Percentiles rank a stretch among this genome's conserved stretches.
phyloP scores from a whole-genome alignment of 75 land plant genomes.

The Cunninghamia lanceolata region DNA sequence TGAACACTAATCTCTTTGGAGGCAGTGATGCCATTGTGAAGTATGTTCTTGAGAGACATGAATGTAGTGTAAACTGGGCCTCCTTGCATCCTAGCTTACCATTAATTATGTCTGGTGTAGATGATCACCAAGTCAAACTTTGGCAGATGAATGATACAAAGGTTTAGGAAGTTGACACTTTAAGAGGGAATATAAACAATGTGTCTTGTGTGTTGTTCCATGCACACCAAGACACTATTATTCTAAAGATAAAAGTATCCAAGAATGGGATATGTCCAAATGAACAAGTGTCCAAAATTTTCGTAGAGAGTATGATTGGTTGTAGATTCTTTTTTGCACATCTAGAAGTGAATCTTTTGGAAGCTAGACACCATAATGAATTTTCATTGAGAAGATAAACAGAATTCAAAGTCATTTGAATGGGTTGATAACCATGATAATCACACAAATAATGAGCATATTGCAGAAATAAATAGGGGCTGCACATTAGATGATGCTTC shows the following conservation, averaged over 20 bases:
- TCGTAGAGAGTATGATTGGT: constrained; percentile 75
- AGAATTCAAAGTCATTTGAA: too few species aligned
- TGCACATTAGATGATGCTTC: too few species aligned
- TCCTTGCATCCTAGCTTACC: too few species aligned
- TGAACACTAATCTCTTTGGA: constrained; percentile 78
- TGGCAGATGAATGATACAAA: constrained; percentile 88
- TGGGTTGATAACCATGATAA: too few species aligned
- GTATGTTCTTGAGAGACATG: constrained; percentile 44
- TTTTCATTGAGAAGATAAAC: too few species aligned
- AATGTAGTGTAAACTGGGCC: constrained; percentile 79
- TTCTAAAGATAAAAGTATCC: constrained; percentile 79
- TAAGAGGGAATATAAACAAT: constrained; percentile 66
- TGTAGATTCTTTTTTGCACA: constrained; percentile 75
- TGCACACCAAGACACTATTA: constrained; percentile 64
- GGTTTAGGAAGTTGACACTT: constrained; percentile 83
- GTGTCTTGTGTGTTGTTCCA: too few species aligned
- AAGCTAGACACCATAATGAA: constrained; percentile 72
- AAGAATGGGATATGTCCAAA: constrained; percentile 76
- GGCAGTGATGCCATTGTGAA: constrained; percentile 80
- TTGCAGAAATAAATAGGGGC: too few species aligned
- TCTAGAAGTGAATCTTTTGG: constrained; percentile 65
- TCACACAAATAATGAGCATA: too few species aligned
- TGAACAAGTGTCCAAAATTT: constrained; percentile 68
- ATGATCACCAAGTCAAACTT: too few species aligned
- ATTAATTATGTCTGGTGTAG: too few species aligned